Conservation (phyloP, 2,329 filamentous ascomycete species). For the Colletotrichum karsti region DNA sequence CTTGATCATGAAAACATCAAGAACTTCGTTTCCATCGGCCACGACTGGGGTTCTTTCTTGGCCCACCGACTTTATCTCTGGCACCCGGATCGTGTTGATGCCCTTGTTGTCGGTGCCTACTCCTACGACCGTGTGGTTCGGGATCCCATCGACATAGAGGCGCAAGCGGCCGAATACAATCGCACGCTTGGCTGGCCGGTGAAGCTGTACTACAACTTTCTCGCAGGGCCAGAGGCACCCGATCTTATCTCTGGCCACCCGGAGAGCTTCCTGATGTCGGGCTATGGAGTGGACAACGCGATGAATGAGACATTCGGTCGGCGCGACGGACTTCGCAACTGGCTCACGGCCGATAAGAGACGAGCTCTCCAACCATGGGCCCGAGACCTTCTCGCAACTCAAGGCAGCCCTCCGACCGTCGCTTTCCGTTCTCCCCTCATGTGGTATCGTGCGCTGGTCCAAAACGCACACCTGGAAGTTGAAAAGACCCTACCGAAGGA, state of each 20-base stretch:
- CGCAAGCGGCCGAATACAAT: neutral
- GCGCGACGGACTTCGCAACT: neutral
- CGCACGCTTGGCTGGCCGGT: neutral
- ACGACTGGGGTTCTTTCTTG: slow-evolving; percentile 1
- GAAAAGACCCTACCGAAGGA: neutral
- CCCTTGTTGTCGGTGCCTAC: neutral
- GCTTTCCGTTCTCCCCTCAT: neutral
- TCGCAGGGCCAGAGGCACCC: neutral
- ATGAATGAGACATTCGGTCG: neutral
- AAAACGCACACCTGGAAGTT: neutral
- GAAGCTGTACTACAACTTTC: neutral
- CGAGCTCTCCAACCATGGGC: neutral
- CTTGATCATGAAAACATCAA: neutral
- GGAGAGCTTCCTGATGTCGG: neutral
- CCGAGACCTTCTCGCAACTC: neutral
- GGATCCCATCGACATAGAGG: neutral
- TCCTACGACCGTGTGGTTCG: neutral
- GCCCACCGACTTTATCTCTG: neutral
- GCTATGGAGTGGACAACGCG: neutral
- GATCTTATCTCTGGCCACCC: neutral
- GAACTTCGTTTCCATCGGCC: neutral
- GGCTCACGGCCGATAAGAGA: neutral
- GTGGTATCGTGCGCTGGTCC: neutral
- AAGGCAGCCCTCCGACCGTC: neutral
- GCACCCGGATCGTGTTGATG: neutral